Evolutionary conservation across 2,329 filamentous ascomycete genomes (phyloP).

Genomic region (Botrytis hyacinthi): DNA sequence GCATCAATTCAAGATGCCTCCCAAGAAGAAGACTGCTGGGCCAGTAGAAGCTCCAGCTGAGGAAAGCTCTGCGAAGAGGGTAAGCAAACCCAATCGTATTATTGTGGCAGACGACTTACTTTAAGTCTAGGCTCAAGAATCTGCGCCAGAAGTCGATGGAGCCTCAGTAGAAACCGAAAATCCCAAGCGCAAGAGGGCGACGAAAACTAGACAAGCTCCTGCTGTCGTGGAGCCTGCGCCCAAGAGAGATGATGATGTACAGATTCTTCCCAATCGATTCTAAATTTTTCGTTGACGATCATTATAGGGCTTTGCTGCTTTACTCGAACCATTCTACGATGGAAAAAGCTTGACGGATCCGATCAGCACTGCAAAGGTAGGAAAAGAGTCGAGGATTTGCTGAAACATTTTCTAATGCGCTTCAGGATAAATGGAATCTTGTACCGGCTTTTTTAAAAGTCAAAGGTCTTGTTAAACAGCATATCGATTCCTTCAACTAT

Average conservation of each 20-base stretch:
- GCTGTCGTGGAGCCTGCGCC: conserved; percentile 25
- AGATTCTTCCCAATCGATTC: not conserved
- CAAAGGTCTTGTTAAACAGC: conserved; percentile 91
- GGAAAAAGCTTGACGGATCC: conserved; percentile 66
- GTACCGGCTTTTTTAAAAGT: conserved; percentile 97
- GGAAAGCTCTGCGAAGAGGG: conserved; percentile 4
- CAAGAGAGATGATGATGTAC: conserved; percentile 34
- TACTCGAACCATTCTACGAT: conserved; percentile 69
- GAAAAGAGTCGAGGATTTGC: not conserved
- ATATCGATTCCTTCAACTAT: conserved; percentile 91
- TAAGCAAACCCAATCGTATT: not conserved
- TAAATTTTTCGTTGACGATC: not conserved
- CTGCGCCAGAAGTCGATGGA: conserved; percentile 4
- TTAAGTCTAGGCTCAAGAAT: conserved; percentile 7
- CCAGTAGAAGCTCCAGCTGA: conserved; percentile 14
- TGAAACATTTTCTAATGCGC: conserved; percentile 42
- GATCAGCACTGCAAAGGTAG: conserved; percentile 59
- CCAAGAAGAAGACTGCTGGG: conserved; percentile 20
- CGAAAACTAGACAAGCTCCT: conserved; percentile 24
- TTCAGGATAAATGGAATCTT: conserved; percentile 92
- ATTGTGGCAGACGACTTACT: conserved; percentile 5
- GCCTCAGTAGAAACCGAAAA: conserved; percentile 28
- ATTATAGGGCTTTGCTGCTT: conserved; percentile 54
- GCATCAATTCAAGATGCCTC: conserved; percentile 19
- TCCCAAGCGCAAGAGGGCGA: conserved; percentile 29